A percentile compares a stretch with the other conserved stretches of the same genome.
Evolutionary conservation across 306 rosid species (phyloP).

Genomic region (Quillaja saponaria): DNA sequence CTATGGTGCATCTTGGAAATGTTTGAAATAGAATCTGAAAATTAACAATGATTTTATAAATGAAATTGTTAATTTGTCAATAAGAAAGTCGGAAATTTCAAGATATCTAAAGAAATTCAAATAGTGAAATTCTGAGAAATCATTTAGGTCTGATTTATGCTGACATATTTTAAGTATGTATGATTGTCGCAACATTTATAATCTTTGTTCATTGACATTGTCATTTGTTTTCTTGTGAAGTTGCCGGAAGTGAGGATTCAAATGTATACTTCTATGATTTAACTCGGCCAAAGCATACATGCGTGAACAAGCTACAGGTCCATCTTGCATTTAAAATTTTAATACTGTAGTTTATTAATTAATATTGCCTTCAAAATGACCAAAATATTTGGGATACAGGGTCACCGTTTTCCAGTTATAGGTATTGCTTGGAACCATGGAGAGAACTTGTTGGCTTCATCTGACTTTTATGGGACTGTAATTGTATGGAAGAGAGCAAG

Average conservation of each 20-base stretch:
- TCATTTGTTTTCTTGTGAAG: constrained; percentile 45
- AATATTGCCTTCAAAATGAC: constrained; percentile 39
- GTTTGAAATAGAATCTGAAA: too few species aligned
- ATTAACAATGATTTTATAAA: too few species aligned
- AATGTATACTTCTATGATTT: constrained; percentile 95
- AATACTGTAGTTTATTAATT: too few species aligned
- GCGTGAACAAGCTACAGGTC: constrained; percentile 98
- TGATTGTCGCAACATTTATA: neutral
- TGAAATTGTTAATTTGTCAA: too few species aligned
- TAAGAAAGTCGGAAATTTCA: too few species aligned
- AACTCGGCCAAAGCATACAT: constrained; percentile 85
- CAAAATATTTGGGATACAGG: constrained; percentile 51
- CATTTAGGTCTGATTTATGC: too few species aligned
- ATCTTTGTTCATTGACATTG: constrained; percentile 34
- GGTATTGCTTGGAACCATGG: constrained; percentile 96
- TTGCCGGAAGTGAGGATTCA: constrained; percentile 97
- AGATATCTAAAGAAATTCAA: too few species aligned
- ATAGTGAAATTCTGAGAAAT: too few species aligned
- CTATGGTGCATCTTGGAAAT: too few species aligned
- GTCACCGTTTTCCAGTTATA: constrained; percentile 90
- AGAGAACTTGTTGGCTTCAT: constrained; percentile 88
- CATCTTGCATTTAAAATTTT: constrained; percentile 18
- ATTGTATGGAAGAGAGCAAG: constrained; percentile 97
- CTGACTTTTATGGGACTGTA: constrained; percentile 83
- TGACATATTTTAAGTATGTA: constrained; percentile 21